phyloP scores from a whole-genome alignment of 345 rosid genomes.

The Euphorbia pulcherrima region DNA sequence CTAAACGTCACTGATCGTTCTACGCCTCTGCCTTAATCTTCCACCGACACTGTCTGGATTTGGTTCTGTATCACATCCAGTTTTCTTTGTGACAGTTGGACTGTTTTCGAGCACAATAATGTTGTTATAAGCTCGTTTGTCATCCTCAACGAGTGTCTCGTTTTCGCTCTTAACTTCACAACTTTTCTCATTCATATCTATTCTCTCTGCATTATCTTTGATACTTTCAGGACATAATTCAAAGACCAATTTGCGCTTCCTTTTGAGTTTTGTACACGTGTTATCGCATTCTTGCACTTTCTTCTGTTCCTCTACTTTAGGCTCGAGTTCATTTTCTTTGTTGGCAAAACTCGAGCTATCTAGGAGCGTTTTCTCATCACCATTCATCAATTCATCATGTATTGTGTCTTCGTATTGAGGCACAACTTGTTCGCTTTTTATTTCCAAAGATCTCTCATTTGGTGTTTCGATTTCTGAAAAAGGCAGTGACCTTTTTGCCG shows the following conservation, averaged over 20 bases:
- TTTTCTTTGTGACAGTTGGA: slow-evolving; percentile 11
- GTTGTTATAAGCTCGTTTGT: background rate
- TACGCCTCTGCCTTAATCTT: slow-evolving; percentile 18
- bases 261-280: background rate
- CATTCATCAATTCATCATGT: background rate
- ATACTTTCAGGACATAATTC: slow-evolving; percentile 37
- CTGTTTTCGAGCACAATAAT: background rate
- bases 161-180: background rate
- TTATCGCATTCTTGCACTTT: background rate
- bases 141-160: background rate
- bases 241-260: background rate
- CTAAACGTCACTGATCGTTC: background rate
- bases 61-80: slow-evolving; percentile 10
- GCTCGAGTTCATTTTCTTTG: background rate
- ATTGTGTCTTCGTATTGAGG: no score
- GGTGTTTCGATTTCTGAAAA: no score
- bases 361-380: background rate
- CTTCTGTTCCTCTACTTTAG: slow-evolving; percentile 16
- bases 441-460: no score
- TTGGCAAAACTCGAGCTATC: background rate
- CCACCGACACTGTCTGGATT: slow-evolving; percentile 20
- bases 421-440: no score
- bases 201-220: slow-evolving; percentile 6
- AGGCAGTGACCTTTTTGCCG: no score
- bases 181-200: background rate